Conservation (phyloP, 2,329 filamentous ascomycete genomes). For the Biscogniauxia sp. region DNA sequence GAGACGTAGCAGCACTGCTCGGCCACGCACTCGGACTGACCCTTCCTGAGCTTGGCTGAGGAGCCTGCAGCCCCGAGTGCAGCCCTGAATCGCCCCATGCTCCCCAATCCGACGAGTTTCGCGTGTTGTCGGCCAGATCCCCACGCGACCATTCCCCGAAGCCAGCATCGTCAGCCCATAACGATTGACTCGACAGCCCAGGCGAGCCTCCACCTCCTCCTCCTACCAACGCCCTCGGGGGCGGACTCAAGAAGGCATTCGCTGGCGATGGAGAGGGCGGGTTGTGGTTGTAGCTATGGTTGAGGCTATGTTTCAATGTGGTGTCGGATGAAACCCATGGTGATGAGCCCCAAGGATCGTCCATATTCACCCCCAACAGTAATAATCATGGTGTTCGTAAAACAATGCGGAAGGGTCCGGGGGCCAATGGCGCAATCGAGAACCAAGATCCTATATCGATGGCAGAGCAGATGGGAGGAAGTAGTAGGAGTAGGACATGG, state of each 20-base stretch:
- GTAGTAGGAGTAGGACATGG: constrained; percentile 3
- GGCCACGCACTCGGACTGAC: constrained; percentile 42
- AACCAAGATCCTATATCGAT: constrained; percentile 9
- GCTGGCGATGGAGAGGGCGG: constrained; percentile 30
- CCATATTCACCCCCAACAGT: constrained; percentile 44
- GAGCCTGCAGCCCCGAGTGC: constrained; percentile 26
- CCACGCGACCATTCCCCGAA: constrained; percentile 39
- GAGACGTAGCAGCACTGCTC: constrained; percentile 36
- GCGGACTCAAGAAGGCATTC: constrained; percentile 39
- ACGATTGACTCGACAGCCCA: constrained; percentile 34
- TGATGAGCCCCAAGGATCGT: constrained; percentile 59
- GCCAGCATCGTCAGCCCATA: constrained; percentile 41
- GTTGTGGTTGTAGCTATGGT: constrained; percentile 4
- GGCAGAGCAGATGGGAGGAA: constrained; percentile 3
- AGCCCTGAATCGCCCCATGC: constrained; percentile 30
- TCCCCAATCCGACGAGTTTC: constrained; percentile 30
- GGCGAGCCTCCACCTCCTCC: constrained; percentile 33
- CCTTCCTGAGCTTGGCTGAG: constrained; percentile 32
- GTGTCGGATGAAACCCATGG: constrained; percentile 52
- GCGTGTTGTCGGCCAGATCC: constrained; percentile 24
- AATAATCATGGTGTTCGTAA: constrained; percentile 29
- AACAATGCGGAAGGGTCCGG: constrained; percentile 8
- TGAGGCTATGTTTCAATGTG: constrained; percentile 28
- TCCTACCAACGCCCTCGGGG: constrained; percentile 41
- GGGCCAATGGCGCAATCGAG: neutral